A percentile compares a stretch with the other conserved stretches of the same genome.
These are phyloP conservation scores for Peronospora tabacina DNA, from an alignment of 352 stramenopile species.

Conservation along the genomic window DNA sequence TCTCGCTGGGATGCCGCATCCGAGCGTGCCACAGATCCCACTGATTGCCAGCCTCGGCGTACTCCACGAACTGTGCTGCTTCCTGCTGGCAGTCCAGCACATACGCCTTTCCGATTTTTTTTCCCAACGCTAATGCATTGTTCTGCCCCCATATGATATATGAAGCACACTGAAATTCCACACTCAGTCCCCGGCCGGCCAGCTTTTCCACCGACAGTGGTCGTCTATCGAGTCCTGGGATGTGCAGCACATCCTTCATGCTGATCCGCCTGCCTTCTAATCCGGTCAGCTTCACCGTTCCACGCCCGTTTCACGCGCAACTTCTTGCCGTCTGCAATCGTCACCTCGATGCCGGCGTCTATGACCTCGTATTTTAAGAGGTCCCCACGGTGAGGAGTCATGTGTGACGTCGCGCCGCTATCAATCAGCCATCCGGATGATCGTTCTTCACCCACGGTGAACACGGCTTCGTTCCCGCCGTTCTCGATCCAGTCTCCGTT, in stretches of 20 bases:
- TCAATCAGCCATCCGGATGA: background rate
- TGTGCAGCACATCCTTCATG: no score
- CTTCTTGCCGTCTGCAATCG: background rate
- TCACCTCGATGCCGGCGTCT: background rate
- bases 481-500: no score
- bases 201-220: no score
- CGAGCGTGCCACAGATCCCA: conserved; percentile 1
- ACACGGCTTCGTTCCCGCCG: background rate
- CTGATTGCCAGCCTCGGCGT: background rate
- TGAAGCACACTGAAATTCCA: no score
- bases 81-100: background rate
- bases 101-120: background rate
- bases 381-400: background rate
- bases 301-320: background rate
- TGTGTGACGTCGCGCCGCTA: background rate
- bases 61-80: background rate
- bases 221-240: no score
- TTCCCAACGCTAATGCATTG: background rate
- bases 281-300: no score
- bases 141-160: background rate
- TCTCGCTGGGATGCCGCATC: no score
- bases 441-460: background rate
- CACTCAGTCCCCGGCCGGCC: no score
- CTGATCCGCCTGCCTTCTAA: no score
- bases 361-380: background rate